A percentile compares a stretch with the other conserved stretches of the same genome.
Evolutionary conservation across 495 filamentous ascomycete genomes (phyloP).

Genomic region (Xeromyces bisporus): DNA sequence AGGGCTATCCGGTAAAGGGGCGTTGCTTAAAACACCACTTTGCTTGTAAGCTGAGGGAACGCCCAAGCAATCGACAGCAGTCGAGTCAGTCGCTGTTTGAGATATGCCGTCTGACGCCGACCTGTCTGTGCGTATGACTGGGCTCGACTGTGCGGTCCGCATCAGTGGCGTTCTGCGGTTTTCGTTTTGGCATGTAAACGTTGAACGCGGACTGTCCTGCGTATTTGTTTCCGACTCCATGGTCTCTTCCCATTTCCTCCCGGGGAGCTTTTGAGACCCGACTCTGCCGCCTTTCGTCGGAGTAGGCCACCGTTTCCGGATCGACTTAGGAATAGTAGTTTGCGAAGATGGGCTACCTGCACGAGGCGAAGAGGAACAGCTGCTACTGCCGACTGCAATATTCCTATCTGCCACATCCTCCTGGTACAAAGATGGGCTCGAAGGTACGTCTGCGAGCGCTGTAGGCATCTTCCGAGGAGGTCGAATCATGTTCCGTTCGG

Average conservation of each 20-base stretch:
- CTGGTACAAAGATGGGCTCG: conserved; percentile 20
- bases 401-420: conserved; percentile 31
- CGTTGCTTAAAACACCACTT: conserved; percentile 20
- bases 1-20: conserved; percentile 26
- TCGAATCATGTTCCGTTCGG: conserved; percentile 29
- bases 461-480: conserved; percentile 10
- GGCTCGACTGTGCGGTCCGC: conserved; percentile 3
- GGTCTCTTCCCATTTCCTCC: not conserved
- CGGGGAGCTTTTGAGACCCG: not conserved
- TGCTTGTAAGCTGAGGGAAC: conserved; percentile 24
- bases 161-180: conserved; percentile 1
- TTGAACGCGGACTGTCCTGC: conserved; percentile 7
- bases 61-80: conserved; percentile 12
- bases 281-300: not conserved
- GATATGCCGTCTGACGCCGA: conserved; percentile 3
- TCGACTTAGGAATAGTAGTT: conserved; percentile 5
- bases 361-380: conserved; percentile 10
- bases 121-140: conserved; percentile 4
- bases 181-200: conserved; percentile 4
- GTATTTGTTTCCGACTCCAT: conserved; percentile 6
- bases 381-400: conserved; percentile 14
- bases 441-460: conserved; percentile 13
- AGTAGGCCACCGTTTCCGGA: conserved; percentile 5
- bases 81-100: no score
- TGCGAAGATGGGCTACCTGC: conserved; percentile 12